Conservation (phyloP, 805 yeast species). For the Candida cerambycidarum region DNA sequence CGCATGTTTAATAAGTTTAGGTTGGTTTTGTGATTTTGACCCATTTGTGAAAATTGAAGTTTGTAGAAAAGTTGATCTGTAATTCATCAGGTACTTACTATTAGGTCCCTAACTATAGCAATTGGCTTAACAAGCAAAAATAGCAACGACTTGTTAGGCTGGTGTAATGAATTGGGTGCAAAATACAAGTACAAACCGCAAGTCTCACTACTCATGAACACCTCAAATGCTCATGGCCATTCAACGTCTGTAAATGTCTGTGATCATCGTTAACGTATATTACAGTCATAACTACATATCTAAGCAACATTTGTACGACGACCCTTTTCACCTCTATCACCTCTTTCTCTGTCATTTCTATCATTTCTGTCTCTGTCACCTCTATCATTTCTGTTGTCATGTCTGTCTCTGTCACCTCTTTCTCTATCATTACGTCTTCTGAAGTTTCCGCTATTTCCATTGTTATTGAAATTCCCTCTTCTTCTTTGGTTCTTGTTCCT, state of each 20-base stretch:
- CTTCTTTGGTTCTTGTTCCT: constrained; percentile 46
- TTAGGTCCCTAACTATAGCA: too few relatives aligned
- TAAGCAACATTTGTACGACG: constrained; percentile 8
- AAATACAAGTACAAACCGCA: too few relatives aligned
- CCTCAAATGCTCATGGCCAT: too few relatives aligned
- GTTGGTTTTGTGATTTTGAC: constrained; percentile 6
- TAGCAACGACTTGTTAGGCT: constrained; percentile 1
- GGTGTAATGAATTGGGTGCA: too few relatives aligned
- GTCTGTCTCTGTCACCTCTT: too few relatives aligned
- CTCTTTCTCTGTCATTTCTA: constrained; percentile 14
- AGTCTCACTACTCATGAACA: too few relatives aligned
- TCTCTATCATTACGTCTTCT: constrained; percentile 11
- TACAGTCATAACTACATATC: neutral
- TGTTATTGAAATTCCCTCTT: constrained; percentile 31
- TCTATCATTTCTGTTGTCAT: constrained; percentile 12
- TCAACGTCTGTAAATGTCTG: too few relatives aligned
- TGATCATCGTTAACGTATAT: neutral
- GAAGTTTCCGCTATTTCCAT: constrained; percentile 5
- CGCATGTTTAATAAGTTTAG: neutral
- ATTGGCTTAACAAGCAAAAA: neutral
- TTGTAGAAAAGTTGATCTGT: neutral
- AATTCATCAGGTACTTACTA: too few relatives aligned
- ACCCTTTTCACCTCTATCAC: constrained; percentile 10
- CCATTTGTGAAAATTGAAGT: constrained; percentile 1
- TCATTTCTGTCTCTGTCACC: constrained; percentile 9